Conservation (phyloP, 441 rosid genomes). For the Mallotus japonicus region DNA sequence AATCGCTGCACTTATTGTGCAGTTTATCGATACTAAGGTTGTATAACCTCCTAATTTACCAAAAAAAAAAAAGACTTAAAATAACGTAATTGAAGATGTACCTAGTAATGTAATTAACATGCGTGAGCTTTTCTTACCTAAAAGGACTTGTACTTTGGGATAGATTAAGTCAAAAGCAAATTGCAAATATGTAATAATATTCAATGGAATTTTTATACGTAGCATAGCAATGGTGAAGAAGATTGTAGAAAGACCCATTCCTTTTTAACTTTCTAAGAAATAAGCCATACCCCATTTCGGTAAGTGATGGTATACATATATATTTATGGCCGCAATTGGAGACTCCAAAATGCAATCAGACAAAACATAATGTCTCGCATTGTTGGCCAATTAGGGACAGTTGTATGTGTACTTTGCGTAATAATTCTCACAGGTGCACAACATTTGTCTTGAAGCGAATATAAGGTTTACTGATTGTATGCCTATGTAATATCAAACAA, state of each 20-base stretch:
- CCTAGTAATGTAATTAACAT: too few relatives aligned
- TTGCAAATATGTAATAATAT: not conserved
- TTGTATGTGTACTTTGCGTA: constrained; percentile 10
- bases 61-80: too few relatives aligned
- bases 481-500: not conserved
- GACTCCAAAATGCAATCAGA: constrained; percentile 2
- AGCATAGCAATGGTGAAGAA: not conserved
- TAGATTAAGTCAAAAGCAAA: not conserved
- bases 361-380: constrained; percentile 5
- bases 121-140: too few relatives aligned
- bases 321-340: not conserved
- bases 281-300: constrained; percentile 6
- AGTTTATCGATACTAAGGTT: too few relatives aligned
- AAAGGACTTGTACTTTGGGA: too few relatives aligned
- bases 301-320: not conserved
- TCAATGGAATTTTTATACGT: too few relatives aligned
- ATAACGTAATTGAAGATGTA: too few relatives aligned
- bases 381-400: constrained; percentile 15
- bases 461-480: not conserved
- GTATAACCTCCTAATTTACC: too few relatives aligned
- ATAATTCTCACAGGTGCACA: not conserved
- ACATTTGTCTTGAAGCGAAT: constrained; percentile 7
- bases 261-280: constrained; percentile 1
- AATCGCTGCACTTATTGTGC: too few relatives aligned
- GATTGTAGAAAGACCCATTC: not conserved